These are phyloP conservation scores for Leccinum disarticulatum DNA, from an alignment of 768 basidiomycete genomes.

Conservation along the genomic window DNA sequence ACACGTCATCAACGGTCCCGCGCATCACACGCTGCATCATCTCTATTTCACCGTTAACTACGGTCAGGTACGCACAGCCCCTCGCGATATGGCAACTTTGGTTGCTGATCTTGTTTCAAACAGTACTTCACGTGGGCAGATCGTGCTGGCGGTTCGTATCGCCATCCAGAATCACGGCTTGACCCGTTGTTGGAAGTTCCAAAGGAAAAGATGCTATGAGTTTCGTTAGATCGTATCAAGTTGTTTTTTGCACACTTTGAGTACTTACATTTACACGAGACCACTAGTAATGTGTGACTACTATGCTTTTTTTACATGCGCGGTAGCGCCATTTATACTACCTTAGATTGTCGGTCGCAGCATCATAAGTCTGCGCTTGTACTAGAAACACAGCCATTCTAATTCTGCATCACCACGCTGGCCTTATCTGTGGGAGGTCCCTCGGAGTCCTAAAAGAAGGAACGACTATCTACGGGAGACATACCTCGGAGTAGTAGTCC, in stretches of 20 bases:
- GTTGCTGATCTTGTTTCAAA: conserved; percentile 21
- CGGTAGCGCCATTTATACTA: background rate
- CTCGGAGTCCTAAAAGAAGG: too few species aligned
- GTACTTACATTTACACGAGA: conserved; percentile 16
- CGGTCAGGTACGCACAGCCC: conserved; percentile 66
- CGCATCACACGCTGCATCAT: conserved; percentile 96
- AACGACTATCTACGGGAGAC: too few species aligned
- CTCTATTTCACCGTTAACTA: conserved; percentile 97
- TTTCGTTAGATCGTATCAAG: background rate
- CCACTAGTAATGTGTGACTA: conserved; percentile 20
- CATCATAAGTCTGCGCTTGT: background rate
- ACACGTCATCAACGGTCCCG: conserved; percentile 93
- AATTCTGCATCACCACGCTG: background rate
- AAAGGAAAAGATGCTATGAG: conserved; percentile 30
- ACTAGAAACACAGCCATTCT: background rate
- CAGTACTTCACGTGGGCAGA: conserved; percentile 99
- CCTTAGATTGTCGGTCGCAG: background rate
- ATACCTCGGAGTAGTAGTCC: too few species aligned
- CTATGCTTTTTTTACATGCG: conserved; percentile 4
- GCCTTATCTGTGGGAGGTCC: background rate
- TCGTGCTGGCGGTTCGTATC: conserved; percentile 78
- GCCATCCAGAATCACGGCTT: conserved; percentile 77
- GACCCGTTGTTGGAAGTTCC: conserved; percentile 77
- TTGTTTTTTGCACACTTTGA: conserved; percentile 3
- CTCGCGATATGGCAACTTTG: background rate